Evolutionary conservation across 257 asterid species (phyloP), one percentile per base, ranked within the genome.

Genomic region (Solanum chilense): DNA sequence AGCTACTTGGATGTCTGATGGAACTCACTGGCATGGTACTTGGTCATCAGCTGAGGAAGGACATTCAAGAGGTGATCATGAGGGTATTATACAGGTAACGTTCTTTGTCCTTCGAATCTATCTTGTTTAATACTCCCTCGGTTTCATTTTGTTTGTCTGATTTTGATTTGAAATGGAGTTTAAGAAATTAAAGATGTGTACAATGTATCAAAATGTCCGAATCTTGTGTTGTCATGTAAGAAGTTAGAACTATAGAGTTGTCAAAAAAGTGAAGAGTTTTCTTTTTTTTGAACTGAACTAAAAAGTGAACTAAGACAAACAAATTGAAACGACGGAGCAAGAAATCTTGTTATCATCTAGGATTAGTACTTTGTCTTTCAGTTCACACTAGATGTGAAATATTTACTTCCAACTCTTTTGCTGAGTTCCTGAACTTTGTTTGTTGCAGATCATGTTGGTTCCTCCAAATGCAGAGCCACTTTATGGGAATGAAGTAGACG

Each of bases 1-100:
- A 89, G 99, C 98, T 37, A 95, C 97, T 56, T 96, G 98, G 99
- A 96, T 95, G 99, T 92, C 97, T 3, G 99, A 96, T 87, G 98
- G 96, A 25, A 94, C 94, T 86, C 95, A 93, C 15, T 96, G 99
- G 99, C 98, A 95, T 18, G 98, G 98, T 20, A 89, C 97, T 12
- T 96, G 99, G 99, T 78, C 94, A 18, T 93, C 98, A 1, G 92
- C 90, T 1, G 93, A 91, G 80, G 98, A 92, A 86, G 94, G 95
- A 4, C 99, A 96, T 85, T 91, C 98, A 0, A 90, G 91, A 89
- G 98, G 98, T 33, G 98, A 96, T 90, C 98, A 95, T 13, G 98
- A 93, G 90, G 98, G 98, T 56, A 96, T 96, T 76, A 95, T 96
- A 88, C 99, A 96, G 98, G 98, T 94, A 91, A 29, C 27, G 25